phyloP scores from a whole-genome alignment of 257 asterid species.

The Nyctanthes arbortristis region DNA sequence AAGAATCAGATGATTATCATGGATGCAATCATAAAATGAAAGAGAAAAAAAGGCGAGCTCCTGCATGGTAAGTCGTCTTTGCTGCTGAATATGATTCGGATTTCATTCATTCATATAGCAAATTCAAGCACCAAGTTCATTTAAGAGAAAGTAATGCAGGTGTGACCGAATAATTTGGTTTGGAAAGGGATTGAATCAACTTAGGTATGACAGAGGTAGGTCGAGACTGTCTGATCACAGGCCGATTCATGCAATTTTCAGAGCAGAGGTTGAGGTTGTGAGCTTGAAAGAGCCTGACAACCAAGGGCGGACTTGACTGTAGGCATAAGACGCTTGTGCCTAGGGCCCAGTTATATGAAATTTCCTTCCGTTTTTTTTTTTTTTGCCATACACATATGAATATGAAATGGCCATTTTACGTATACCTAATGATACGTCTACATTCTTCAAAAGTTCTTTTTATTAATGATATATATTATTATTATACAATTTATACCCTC shows the following conservation, averaged over 20 bases:
- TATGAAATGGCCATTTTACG: no score
- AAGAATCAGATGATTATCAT: conserved; percentile 54
- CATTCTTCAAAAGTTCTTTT: no score
- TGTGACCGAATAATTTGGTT: conserved; percentile 69
- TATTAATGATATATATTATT: no score
- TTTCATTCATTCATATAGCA: background rate
- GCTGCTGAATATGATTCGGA: conserved; percentile 12
- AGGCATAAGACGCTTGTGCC: no score
- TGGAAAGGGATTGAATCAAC: conserved; percentile 61
- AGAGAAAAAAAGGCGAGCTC: conserved; percentile 45
- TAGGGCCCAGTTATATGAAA: no score
- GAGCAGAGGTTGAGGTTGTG: conserved; percentile 38
- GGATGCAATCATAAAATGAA: conserved; percentile 44
- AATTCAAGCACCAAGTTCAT: conserved; percentile 14
- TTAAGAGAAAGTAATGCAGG: conserved; percentile 37
- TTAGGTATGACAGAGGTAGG: conserved; percentile 50
- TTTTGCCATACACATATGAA: conserved; percentile 16
- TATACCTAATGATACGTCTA: no score
- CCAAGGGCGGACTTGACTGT: no score
- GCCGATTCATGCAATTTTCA: conserved; percentile 57
- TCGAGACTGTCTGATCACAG: conserved; percentile 65
- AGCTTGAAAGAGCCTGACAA: conserved; percentile 22
- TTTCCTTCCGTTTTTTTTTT: no score
- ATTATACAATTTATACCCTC: no score
- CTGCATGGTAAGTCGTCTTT: conserved; percentile 59